A percentile compares a stretch with the other conserved stretches of the same genome.
These are phyloP conservation scores for Saturnispora saitoi DNA, from an alignment of 805 yeast genomes.

Conservation along the genomic window DNA sequence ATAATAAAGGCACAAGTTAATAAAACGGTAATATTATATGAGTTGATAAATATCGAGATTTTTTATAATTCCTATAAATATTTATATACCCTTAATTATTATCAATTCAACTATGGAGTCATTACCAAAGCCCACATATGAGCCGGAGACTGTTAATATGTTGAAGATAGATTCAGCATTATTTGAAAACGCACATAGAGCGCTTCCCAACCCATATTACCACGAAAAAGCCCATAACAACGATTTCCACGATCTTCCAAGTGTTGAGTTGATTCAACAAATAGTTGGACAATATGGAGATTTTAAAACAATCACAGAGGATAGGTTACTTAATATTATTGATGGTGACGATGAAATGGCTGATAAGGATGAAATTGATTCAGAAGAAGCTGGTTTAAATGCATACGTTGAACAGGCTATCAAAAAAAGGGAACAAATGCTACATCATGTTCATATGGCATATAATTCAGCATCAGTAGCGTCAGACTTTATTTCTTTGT, in stretches of 20 bases:
- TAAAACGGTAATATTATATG: not conserved
- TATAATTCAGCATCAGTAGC: constrained; percentile 84
- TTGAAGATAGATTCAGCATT: constrained; percentile 10
- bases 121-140: constrained; percentile 1
- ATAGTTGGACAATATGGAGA: constrained; percentile 26
- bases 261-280: constrained; percentile 10
- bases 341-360: constrained; percentile 15
- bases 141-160: not conserved
- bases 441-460: constrained; percentile 52
- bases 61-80: too few relatives aligned
- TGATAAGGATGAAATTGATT: constrained; percentile 11
- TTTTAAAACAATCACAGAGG: constrained; percentile 52
- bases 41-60: too few relatives aligned
- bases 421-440: constrained; percentile 43
- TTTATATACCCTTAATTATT: too few relatives aligned
- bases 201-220: constrained; percentile 12
- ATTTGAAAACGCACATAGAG: constrained; percentile 10
- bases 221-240: not conserved
- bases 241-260: constrained; percentile 17
- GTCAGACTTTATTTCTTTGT: constrained; percentile 75
- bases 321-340: constrained; percentile 39
- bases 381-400: constrained; percentile 15
- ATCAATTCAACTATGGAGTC: not conserved
- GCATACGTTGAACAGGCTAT: constrained; percentile 31
- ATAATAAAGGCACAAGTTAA: not conserved